phyloP scores from a whole-genome alignment of 805 yeast genomes.

The Teunomyces tritomae region DNA sequence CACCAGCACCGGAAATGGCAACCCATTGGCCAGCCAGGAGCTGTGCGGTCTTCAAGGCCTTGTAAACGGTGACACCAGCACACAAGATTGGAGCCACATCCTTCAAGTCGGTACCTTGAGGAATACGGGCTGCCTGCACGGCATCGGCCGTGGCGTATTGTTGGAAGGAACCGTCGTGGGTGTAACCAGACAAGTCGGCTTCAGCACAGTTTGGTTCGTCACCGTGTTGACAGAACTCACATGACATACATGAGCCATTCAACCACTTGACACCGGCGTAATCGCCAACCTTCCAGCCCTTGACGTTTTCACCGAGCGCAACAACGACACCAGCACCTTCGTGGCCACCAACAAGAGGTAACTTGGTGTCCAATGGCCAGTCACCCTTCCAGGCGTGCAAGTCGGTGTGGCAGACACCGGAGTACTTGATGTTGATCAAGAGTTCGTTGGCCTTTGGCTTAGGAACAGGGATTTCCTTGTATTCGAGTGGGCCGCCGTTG shows the following conservation, averaged over 20 bases:
- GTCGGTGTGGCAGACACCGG: slow-evolving; percentile 48
- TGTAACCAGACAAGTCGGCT: slow-evolving; percentile 72
- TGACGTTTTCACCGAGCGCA: slow-evolving; percentile 39
- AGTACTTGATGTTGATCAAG: slow-evolving; percentile 43
- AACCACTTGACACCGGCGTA: slow-evolving; percentile 46
- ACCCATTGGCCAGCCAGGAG: slow-evolving; percentile 69
- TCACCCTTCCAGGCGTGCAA: slow-evolving; percentile 49
- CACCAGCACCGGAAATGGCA: slow-evolving; percentile 75
- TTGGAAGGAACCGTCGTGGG: slow-evolving; percentile 71
- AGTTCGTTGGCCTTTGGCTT: slow-evolving; percentile 39
- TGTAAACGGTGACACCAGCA: slow-evolving; percentile 68
- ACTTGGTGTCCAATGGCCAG: slow-evolving; percentile 45
- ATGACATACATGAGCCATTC: slow-evolving; percentile 42
- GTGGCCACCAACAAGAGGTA: slow-evolving; percentile 48
- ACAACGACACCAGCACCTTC: slow-evolving; percentile 50
- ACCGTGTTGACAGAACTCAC: slow-evolving; percentile 42
- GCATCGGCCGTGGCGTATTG: slow-evolving; percentile 67
- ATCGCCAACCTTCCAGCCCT: slow-evolving; percentile 44
- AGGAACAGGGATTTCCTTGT: slow-evolving; percentile 31
- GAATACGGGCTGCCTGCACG: slow-evolving; percentile 59
- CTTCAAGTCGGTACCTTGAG: slow-evolving; percentile 53
- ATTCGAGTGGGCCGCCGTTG: slow-evolving; percentile 41
- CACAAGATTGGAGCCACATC: slow-evolving; percentile 62
- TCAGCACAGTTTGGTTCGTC: slow-evolving; percentile 56
- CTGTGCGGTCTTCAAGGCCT: slow-evolving; percentile 61